Base-by-base conservation (phyloP, 108 stramenopile species). In the Mayamaea pseudoterrestris region DNA sequence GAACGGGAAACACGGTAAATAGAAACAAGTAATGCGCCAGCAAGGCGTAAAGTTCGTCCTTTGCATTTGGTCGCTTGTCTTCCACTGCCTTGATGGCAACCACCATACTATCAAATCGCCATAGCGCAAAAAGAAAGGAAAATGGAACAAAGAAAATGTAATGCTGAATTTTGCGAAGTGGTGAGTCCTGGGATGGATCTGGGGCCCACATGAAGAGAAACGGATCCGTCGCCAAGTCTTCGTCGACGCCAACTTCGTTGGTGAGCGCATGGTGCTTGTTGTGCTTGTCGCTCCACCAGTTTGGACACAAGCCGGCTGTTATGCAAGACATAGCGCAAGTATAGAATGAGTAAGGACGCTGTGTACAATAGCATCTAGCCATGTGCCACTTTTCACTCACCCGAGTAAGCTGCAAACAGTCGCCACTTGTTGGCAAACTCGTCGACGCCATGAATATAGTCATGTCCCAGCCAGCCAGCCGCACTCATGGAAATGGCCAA, bases 381-480 rank as follows among this genome's bases (percentile, higher is more conserved):
- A n/a, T n/a, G n/a, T n/a, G n/a, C n/a, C n/a, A n/a, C n/a, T n/a
- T n/a, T n/a, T n/a, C 5, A n/a, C n/a, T n/a, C n/a, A n/a, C n/a
- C n/a, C n/a, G n/a, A n/a, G n/a, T n/a, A n/a, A n/a, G 73, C 74
- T 18, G 68, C 74, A 60, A 84, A 87, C 32, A 71, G 69, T 25
- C 91, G 57, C 65, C 89, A 47, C 18, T 48, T 30, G 27, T 64
- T 44, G 44, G 69, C 35, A 59, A 79, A 83, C 14, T 71, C 56
- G 49, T 91, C 83, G 8, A 82, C 67, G 8, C 93, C 93, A 60
- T 94, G 93, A 50, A 90, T 75, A 58, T 87, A 90, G 55, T 94
- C 93, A 61, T 94, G 93, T 11, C 87, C 90, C 29, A 94, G 59
- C 90, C 90, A 94, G 9, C 93, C 93, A 25, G 87, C 80, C 30